Evolutionary conservation across 2,329 filamentous ascomycete species (phyloP).

Genomic region (Mycogone perniciosa): DNA sequence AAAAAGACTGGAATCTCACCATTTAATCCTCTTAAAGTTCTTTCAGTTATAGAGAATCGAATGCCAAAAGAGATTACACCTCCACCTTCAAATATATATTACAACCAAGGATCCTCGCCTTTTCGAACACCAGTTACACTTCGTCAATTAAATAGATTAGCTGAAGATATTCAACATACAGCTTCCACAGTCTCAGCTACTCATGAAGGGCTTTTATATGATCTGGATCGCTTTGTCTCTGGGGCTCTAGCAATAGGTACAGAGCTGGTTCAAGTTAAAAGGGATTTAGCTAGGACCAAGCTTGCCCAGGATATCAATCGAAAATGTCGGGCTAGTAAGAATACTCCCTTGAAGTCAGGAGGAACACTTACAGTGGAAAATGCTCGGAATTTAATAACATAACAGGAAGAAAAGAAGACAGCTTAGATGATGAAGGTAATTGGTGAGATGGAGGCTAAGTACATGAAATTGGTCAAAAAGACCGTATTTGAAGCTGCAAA

Average conservation of each 20-base stretch:
- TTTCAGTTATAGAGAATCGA: background rate
- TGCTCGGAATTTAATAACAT: background rate
- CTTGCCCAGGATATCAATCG: background rate
- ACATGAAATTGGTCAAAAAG: background rate
- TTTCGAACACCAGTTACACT: background rate
- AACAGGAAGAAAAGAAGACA: background rate
- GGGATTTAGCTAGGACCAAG: background rate
- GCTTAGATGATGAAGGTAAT: background rate
- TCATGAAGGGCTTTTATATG: too few relatives aligned
- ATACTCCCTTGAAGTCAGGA: background rate
- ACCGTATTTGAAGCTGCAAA: background rate
- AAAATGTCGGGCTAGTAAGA: background rate
- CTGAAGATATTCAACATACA: background rate
- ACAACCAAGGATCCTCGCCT: background rate
- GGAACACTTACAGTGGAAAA: background rate
- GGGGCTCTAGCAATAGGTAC: background rate
- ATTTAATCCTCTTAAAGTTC: background rate
- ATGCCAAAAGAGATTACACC: background rate
- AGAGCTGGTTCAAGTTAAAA: background rate
- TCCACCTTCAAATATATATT: background rate
- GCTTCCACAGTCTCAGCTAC: background rate
- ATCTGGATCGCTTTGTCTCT: background rate
- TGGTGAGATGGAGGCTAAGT: background rate
- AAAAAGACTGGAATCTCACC: slow-evolving; percentile 6
- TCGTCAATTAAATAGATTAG: slow-evolving; percentile 1